These are phyloP conservation scores for Leucocoprinus leucothites DNA, from an alignment of 768 basidiomycete species.

Conservation along the genomic window DNA sequence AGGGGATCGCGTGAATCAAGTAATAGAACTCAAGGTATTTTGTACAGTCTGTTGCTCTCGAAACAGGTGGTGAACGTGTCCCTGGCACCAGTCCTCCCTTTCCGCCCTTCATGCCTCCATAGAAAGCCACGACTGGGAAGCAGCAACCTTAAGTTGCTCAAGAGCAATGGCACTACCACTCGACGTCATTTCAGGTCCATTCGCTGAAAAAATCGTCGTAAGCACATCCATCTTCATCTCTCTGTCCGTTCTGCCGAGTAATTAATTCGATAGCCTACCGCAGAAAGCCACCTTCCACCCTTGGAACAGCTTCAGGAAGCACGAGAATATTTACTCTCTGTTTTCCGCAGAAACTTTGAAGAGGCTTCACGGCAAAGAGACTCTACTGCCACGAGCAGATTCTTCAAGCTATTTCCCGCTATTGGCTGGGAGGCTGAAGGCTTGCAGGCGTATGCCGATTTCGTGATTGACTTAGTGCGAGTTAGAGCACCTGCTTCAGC, in stretches of 20 bases:
- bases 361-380: slow-evolving; percentile 79
- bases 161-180: slow-evolving; percentile 83
- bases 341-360: slow-evolving; percentile 80
- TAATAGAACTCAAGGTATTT: slow-evolving; percentile 90
- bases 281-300: slow-evolving; percentile 84
- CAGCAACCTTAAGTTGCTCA: slow-evolving; percentile 87
- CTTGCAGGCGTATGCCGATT: slow-evolving; percentile 86
- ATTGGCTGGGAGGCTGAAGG: slow-evolving; percentile 95
- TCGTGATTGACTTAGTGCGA: slow-evolving; percentile 88
- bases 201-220: slow-evolving; percentile 87
- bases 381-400: slow-evolving; percentile 84
- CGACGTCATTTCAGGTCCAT: slow-evolving; percentile 76
- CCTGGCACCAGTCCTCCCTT: slow-evolving; percentile 33
- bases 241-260: background rate
- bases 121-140: slow-evolving; percentile 89
- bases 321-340: slow-evolving; percentile 67
- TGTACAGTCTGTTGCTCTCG: background rate
- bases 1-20: slow-evolving; percentile 87
- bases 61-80: slow-evolving; percentile 3
- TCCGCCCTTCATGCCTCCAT: slow-evolving; percentile 67
- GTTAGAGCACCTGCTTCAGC: slow-evolving; percentile 73
- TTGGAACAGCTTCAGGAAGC: slow-evolving; percentile 75
- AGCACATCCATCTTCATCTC: slow-evolving; percentile 21
- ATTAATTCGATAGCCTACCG: slow-evolving; percentile 66
- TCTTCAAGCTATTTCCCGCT: slow-evolving; percentile 95